A percentile compares a stretch with the other conserved stretches of the same genome.
These are phyloP conservation scores for Thelonectria discophora DNA, from an alignment of 2,329 filamentous ascomycete species.

Conservation along the genomic window DNA sequence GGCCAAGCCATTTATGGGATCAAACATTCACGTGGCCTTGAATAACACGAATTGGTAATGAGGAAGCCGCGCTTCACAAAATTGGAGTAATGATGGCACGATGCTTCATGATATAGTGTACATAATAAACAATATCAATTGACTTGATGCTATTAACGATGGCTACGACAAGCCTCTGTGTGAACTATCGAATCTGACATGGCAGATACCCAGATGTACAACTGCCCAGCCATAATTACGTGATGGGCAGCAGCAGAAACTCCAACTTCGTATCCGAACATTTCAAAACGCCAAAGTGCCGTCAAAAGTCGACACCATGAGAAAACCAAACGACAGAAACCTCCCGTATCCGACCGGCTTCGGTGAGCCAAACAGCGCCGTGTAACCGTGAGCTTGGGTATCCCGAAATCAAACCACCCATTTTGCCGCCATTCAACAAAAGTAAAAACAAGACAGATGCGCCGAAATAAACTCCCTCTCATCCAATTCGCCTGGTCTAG, in stretches of 20 bases:
- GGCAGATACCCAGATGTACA: neutral
- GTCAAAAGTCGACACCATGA: conserved; percentile 22
- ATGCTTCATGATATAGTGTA: conserved; percentile 33
- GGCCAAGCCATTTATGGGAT: neutral
- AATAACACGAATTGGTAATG: conserved; percentile 28
- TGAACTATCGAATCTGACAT: neutral
- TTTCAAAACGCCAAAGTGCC: neutral
- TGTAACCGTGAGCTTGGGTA: conserved; percentile 38
- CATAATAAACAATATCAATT: conserved; percentile 37
- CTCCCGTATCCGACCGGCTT: conserved; percentile 18
- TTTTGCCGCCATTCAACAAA: conserved; percentile 17
- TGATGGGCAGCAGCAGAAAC: neutral
- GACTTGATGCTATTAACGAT: conserved; percentile 18
- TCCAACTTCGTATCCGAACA: conserved; percentile 5
- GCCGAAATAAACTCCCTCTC: conserved; percentile 15
- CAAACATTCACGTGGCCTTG: neutral
- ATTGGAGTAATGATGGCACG: conserved; percentile 37
- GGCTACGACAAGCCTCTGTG: neutral
- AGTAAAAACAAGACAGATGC: conserved; percentile 8
- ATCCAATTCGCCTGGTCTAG: conserved; percentile 22
- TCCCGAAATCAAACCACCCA: conserved; percentile 33
- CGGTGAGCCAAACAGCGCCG: conserved; percentile 34
- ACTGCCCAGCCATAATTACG: neutral
- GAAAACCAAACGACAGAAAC: no score
- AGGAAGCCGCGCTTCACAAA: conserved; percentile 18